A percentile compares a stretch with the other conserved stretches of the same genome.
phyloP scores from a whole-genome alignment of 1,284 basidiomycete genomes.

The Ustilago bromivora region DNA sequence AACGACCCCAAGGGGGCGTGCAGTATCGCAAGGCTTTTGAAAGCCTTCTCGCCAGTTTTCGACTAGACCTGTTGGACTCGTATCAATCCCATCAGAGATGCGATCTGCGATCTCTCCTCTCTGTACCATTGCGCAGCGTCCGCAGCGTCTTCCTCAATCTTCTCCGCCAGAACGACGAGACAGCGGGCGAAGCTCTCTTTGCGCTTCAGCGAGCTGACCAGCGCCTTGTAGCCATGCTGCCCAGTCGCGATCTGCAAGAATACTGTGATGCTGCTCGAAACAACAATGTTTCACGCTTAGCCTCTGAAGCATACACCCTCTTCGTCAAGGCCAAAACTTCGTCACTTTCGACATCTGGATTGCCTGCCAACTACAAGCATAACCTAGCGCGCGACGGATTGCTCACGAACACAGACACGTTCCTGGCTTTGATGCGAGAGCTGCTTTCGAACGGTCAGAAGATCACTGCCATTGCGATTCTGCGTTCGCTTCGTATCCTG shows the following conservation, averaged over 20 bases:
- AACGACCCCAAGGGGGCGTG: constrained; percentile 27
- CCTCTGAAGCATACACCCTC: constrained; percentile 18
- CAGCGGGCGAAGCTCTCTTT: constrained; percentile 10
- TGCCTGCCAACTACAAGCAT: constrained; percentile 13
- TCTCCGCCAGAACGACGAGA: constrained; percentile 22
- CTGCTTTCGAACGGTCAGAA: constrained; percentile 15
- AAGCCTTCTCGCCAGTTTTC: constrained; percentile 32
- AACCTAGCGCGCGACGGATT: constrained; percentile 27
- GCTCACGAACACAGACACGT: constrained; percentile 28
- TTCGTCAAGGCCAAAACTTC: constrained; percentile 42
- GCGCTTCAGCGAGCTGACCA: constrained; percentile 34
- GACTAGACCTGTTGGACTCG: constrained; percentile 32
- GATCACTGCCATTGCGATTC: constrained; percentile 13
- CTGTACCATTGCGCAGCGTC: constrained; percentile 24
- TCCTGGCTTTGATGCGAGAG: constrained; percentile 15
- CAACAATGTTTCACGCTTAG: neutral
- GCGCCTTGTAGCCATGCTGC: constrained; percentile 37
- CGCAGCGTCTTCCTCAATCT: constrained; percentile 29
- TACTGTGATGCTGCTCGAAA: constrained; percentile 27
- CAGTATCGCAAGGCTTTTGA: constrained; percentile 43
- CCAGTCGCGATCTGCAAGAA: constrained; percentile 21
- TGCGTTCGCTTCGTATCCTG: constrained; percentile 31
- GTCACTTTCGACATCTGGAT: neutral
- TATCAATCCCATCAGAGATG: neutral
- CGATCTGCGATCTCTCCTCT: constrained; percentile 7